Base-by-base conservation (phyloP, 306 rosid genomes). In the Neltuma alba region DNA sequence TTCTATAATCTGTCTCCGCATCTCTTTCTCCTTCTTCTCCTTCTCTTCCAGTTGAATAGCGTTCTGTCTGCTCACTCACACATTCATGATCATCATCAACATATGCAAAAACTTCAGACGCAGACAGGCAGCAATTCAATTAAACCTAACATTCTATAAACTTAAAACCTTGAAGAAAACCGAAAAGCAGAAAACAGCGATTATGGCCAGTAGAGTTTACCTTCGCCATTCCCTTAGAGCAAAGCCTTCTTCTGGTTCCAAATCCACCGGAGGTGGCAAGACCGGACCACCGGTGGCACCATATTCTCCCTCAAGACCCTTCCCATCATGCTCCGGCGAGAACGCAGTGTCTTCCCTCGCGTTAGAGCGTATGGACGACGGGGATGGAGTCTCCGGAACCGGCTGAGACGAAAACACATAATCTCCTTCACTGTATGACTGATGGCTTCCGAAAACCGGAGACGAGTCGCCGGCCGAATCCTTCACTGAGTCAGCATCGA, bases 1-100 rank as follows among this genome's bases (percentile, higher is more conserved):
- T 85, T 91, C 98, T 58, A 93, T 88, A 65, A 96, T 90, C 82
- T 90, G 86, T 83, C 76, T 81, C 87, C 98, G 86, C 89, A 86
- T 66, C 83, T 93, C 99, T 72, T 93, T 96, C 87, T 96, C 99
- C 82, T 76, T 82, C 85, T 85, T 96, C 88, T 96, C 99, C 90
- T 93, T 96, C 87, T 91, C 94, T 58, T 93, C 99, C 33, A 96
- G 92, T 70, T 34, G 76, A 80, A 91, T 81, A 48, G 98, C 94
- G 85, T 96, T 96, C 85, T 90, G 91, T 77, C 99, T 96, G 86
- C 85, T 13, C 31, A 83, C 75, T 38, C 72, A 67, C 52, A 38
- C 72, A 66, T 13, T 6, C 48, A 66, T 21, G 37, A 15, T 20
- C 65, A 78, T 45, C 57, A 1, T 57, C 27, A 80, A n/a, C 72